Percentiles rank a stretch among this genome's conserved stretches.
These are phyloP conservation scores for Cercophora samala DNA, from an alignment of 495 filamentous ascomycete species.

Conservation along the genomic window DNA sequence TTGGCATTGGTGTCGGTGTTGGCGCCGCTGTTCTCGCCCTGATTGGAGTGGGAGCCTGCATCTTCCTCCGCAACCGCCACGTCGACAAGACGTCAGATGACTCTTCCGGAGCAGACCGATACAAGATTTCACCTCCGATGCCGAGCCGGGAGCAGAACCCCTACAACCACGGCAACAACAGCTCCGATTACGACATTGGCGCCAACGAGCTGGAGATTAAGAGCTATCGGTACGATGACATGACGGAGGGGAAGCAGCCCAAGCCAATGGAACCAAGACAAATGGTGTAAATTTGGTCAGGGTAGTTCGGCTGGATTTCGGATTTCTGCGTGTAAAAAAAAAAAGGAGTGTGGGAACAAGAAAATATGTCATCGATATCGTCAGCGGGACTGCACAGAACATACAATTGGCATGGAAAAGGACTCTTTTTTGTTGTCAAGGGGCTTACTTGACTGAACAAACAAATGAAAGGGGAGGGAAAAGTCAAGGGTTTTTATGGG, in stretches of 20 bases:
- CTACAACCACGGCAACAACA: slow-evolving; percentile 32
- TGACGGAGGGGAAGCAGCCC: slow-evolving; percentile 42
- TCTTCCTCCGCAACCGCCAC: slow-evolving; percentile 34
- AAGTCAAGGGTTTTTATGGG: not conserved
- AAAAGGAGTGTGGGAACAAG: not conserved
- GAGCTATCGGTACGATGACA: slow-evolving; percentile 46
- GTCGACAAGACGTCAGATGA: slow-evolving; percentile 12
- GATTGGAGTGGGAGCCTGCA: slow-evolving; percentile 26
- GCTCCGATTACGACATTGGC: slow-evolving; percentile 28
- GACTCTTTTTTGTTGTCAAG: not conserved
- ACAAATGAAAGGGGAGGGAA: not conserved
- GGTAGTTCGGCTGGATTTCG: not conserved
- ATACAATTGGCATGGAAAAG: not conserved
- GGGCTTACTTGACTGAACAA: not conserved
- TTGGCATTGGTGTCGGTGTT: slow-evolving; percentile 44
- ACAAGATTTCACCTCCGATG: slow-evolving; percentile 46
- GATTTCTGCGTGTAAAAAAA: not conserved
- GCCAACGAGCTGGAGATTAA: slow-evolving; percentile 38
- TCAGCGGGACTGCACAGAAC: not conserved
- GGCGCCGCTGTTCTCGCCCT: slow-evolving; percentile 35
- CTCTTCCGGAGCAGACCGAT: slow-evolving; percentile 15
- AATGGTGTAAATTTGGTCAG: slow-evolving; percentile 36
- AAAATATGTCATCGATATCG: not conserved
- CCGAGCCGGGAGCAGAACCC: slow-evolving; percentile 32
- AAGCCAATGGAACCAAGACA: slow-evolving; percentile 44